Evolutionary conservation across 495 filamentous ascomycete genomes (phyloP), one percentile per base, ranked within the genome.

Genomic region (Cercophora samala): DNA sequence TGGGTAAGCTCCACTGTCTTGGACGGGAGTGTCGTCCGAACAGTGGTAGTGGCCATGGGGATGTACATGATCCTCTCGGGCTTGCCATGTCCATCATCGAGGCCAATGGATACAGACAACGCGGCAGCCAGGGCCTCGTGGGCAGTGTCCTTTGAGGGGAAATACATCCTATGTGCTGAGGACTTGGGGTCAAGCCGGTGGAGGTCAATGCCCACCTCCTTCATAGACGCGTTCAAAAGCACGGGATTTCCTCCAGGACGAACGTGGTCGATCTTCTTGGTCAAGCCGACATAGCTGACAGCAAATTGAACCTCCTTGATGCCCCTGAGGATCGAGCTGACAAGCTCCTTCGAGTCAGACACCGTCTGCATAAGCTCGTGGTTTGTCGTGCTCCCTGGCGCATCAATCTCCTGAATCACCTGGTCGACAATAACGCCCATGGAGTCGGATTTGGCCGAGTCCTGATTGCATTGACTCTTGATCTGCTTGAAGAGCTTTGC

Each of bases 91-190:
- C 92, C 91, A 77, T 97, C 92, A 72, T 97, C 93, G 56, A 99
- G 81, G 66, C 92, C 95, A 64, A 97, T 84, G 2, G 93, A 93
- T 46, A 98, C 89, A 5, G 95, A 96, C 22, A 97, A 89, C 5
- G 92, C 95, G 19, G 95, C 93, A 29, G 96, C 83, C 55, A 99
- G 84, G 23, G 95, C 95, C 82, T 99, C 93, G 74, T 99, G 95
- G 21, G 95, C 95, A 69, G 97, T 86, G 71, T 97, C 96, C 63
- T 90, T 88, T 13, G 90, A 88, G 17, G 93, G 93, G 76, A 99
- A 99, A 79, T 99, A 99, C 95, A 99, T 99, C 63, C 93, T 90
- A 84, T 99, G 95, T 3, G 93, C 94, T 0, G 95, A 93, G 51
- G 92, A 96, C 70, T 91, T 94, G 26, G 91, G 91, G 74, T 99